phyloP scores from a whole-genome alignment of 176 grass and related monocot species.

The Rhynchospora pubera region DNA sequence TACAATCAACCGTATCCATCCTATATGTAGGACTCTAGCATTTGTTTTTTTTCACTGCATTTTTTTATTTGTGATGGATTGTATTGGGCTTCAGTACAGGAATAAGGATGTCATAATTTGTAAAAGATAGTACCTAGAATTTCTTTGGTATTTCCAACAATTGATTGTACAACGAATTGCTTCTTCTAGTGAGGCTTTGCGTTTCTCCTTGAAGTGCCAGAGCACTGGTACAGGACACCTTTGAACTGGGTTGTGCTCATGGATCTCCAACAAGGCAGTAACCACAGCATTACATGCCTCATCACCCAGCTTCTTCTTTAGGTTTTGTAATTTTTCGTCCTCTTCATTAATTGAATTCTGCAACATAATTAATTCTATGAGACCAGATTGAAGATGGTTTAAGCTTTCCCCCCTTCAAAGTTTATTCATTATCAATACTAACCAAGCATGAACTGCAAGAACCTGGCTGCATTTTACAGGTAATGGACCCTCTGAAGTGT shows the following conservation, averaged over 20 bases:
- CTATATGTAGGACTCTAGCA: not conserved
- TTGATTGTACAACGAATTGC: conserved; percentile 24
- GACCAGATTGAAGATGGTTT: not conserved
- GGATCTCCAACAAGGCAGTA: conserved; percentile 40
- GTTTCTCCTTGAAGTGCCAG: conserved; percentile 42
- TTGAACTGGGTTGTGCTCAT: conserved; percentile 19
- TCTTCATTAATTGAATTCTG: conserved; percentile 51
- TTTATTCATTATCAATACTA: not conserved
- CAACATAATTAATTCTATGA: not conserved
- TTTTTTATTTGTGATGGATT: not conserved
- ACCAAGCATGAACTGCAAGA: not conserved
- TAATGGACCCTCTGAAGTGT: not conserved
- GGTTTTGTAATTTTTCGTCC: conserved; percentile 37
- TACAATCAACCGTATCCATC: not conserved
- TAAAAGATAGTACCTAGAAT: conserved; percentile 1
- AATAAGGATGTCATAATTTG: not conserved
- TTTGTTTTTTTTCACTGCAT: not conserved
- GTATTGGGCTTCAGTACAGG: not conserved
- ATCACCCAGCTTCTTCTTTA: conserved; percentile 39
- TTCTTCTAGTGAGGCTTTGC: conserved; percentile 37
- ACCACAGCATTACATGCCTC: conserved; percentile 45
- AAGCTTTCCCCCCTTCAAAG: not conserved
- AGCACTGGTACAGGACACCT: conserved; percentile 34
- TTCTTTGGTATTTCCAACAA: conserved; percentile 28
- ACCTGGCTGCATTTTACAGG: not conserved